These are phyloP conservation scores for Lepiota venenata DNA, from an alignment of 768 basidiomycete genomes.

Conservation along the genomic window DNA sequence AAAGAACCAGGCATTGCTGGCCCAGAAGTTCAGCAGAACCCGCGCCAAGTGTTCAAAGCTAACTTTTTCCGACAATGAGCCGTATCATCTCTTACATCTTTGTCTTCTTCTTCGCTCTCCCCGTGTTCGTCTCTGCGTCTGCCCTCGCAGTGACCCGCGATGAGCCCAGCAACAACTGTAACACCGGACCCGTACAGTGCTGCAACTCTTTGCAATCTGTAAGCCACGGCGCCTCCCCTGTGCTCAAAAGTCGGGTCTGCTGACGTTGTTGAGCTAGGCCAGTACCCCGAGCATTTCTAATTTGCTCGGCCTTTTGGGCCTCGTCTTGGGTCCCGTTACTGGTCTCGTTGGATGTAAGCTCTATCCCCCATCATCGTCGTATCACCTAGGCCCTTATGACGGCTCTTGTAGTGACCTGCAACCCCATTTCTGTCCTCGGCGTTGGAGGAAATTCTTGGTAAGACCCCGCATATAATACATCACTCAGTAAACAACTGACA, in stretches of 20 bases:
- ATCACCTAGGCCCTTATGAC: neutral
- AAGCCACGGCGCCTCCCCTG: neutral
- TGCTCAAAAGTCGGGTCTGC: neutral
- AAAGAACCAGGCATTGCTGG: neutral
- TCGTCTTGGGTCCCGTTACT: slow-evolving; percentile 16
- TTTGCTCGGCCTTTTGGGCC: slow-evolving; percentile 9
- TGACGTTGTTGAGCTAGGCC: neutral
- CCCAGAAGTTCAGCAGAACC: neutral
- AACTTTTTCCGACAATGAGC: slow-evolving; percentile 4
- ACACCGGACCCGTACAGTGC: slow-evolving; percentile 4
- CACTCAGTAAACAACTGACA: neutral
- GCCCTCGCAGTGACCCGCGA: slow-evolving; percentile 19
- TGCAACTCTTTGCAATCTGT: slow-evolving; percentile 11
- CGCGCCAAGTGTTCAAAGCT: neutral
- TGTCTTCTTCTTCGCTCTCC: neutral
- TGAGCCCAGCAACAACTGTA: slow-evolving; percentile 10
- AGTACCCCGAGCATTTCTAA: neutral
- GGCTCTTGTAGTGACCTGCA: slow-evolving; percentile 18
- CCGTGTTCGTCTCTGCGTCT: slow-evolving; percentile 15
- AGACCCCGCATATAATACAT: neutral
- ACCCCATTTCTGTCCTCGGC: slow-evolving; percentile 24
- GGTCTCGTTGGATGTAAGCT: slow-evolving; percentile 17
- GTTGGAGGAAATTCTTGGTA: slow-evolving; percentile 21
- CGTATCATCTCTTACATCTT: slow-evolving; percentile 14
- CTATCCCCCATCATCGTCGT: neutral